Base-by-base conservation (phyloP, 495 filamentous ascomycete species). In the Trichoderma erinaceum region DNA sequence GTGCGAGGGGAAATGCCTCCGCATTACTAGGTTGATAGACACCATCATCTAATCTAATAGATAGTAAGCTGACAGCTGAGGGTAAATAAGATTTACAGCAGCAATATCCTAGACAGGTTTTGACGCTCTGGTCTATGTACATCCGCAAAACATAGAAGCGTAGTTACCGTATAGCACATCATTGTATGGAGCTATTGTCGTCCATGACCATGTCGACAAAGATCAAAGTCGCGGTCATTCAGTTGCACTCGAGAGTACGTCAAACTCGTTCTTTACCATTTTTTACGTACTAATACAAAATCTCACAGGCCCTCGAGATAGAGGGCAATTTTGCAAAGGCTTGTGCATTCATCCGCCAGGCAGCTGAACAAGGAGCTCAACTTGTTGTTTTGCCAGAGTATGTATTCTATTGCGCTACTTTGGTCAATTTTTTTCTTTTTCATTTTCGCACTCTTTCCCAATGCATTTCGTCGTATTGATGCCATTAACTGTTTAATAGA, bases 361-460 rank as follows among this genome's bases (percentile, higher is more conserved):
- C 92, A 23, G 90, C 92, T 1, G 68, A 77, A 0, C 80, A 89
- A 70, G 88, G 87, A 13, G 89, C 89, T 67, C 77, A 90, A 46
- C 82, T 97, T 7, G 92, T 89, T 41, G 90, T 95, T 3, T 80
- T 97, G 3, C 93, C 93, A 6, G 93, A 97, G 77, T 97, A 96
- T 72, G 91, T 94, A n/a, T n/a, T n/a, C n/a, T n/a, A n/a, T n/a
- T n/a, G n/a, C n/a, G n/a, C n/a, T n/a, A n/a, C 73, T 83, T 97
- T 4, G 32, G 32, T 35, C 6, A 35, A 35, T 35, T 6, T 35
- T 35, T 35, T 35, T 35, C 6, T 35, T 35, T 35, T 35, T n/a
- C n/a, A 12, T 43, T 6, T 43, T 43, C 41, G 6, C 41, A 5
- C 41, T 43, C 41, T 46, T 46, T 12, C 4, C 18, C 18, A 0